Evolutionary conservation across 805 yeast genomes (phyloP), one percentile per base, ranked within the genome.

Genomic region (Metschnikowia borealis): DNA sequence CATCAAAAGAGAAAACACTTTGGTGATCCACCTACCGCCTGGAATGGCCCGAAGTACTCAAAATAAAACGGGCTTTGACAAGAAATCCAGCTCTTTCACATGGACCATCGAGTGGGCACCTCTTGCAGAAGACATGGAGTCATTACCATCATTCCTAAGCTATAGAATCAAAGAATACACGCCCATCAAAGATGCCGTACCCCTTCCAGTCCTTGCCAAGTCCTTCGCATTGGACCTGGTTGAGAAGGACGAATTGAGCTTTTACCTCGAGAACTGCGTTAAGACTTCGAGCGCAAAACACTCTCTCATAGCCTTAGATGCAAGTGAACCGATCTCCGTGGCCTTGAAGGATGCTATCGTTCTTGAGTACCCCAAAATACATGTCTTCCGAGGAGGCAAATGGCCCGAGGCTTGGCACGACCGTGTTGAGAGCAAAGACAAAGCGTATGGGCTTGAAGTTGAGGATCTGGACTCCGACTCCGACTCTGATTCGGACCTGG

Each of bases 91-190:
- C 46, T 63, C 77, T 6, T 89, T 79, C 62, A 79, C 78, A 15
- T 89, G 97, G 97, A 84, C 95, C 0, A 67, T 89, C 0, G 96
- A 89, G 62, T 86, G 89, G 87, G 62, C 79, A 0, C 52, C 83
- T 2, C 63, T 78, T 3, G 66, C 64, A 13, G 61, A 62, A 11
- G 56, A 63, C 3, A 67, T 62, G 1, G 36, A 47, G 3, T 68
- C 66, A 18, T 34, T 58, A 7, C 62, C 66, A 15, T 61, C 65
- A n/a, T 74, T 77, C 49, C 54, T 76, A n/a, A 77, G 78, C 51
- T 76, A 62, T 50, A 68, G 76, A 41, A 59, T 75, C 15, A 68
- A 67, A 40, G 85, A 80, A 51, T 58, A 58, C 13, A 47, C 60
- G 2, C 40, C 52, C 0, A 51, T 80, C 18, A 55, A 54, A 7